phyloP scores from a whole-genome alignment of 352 stramenopile species.

The Phytophthora cryptogea region DNA sequence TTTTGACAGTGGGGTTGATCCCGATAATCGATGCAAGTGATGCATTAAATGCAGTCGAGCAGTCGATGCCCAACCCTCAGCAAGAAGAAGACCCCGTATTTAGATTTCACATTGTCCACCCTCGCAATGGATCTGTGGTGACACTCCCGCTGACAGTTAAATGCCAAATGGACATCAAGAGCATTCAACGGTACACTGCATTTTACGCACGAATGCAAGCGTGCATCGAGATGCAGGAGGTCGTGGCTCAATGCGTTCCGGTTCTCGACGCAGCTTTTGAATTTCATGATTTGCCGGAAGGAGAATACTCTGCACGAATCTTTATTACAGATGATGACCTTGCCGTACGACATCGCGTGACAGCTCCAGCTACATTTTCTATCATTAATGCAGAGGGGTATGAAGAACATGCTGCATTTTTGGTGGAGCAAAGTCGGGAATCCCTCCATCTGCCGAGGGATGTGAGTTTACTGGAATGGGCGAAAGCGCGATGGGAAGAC shows the following conservation, averaged over 20 bases:
- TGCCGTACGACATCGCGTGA: neutral
- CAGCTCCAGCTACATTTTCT: neutral
- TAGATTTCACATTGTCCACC: neutral
- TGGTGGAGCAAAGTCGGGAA: neutral
- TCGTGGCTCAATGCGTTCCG: neutral
- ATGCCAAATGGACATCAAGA: slow-evolving; percentile 1
- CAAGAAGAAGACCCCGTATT: neutral
- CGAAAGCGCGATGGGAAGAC: neutral
- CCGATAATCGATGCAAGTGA: too few relatives aligned
- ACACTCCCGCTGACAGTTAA: slow-evolving; percentile 3
- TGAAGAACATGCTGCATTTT: neutral
- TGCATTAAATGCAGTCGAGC: too few relatives aligned
- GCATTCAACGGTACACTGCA: neutral
- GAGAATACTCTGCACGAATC: slow-evolving; percentile 1
- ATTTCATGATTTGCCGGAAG: slow-evolving; percentile 2
- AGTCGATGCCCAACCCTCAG: too few relatives aligned
- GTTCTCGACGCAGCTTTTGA: slow-evolving; percentile 6
- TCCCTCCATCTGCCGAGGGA: slow-evolving; percentile 2
- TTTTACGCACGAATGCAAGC: neutral
- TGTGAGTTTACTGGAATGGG: slow-evolving; percentile 6
- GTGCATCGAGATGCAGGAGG: slow-evolving; percentile 6
- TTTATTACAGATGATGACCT: neutral
- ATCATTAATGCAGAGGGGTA: neutral
- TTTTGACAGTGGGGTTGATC: too few relatives aligned
- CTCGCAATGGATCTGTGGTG: slow-evolving; percentile 2